Evolutionary conservation across 2,329 filamentous ascomycete species (phyloP).

Genomic region (Ophidiomyces ophidiicola): DNA sequence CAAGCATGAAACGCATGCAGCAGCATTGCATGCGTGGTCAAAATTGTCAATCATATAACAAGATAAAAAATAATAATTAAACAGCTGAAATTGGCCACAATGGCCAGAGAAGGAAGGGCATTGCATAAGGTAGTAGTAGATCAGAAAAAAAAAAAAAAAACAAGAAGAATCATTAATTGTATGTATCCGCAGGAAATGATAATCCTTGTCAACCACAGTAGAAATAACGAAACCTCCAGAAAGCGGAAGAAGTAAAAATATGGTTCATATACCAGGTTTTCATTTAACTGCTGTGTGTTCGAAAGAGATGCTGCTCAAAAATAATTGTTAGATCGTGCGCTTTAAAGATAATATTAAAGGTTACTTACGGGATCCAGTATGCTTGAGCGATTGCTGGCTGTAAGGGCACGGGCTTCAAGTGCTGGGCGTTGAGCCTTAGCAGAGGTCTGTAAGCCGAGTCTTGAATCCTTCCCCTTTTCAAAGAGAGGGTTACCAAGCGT

Average conservation of each 20-base stretch:
- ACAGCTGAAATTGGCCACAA: neutral
- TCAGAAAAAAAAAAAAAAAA: too few species aligned
- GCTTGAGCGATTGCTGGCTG: slow-evolving; percentile 9
- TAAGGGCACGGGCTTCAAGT: slow-evolving; percentile 45
- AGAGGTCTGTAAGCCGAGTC: slow-evolving; percentile 8
- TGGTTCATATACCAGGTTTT: neutral
- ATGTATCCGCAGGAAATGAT: slow-evolving; percentile 19
- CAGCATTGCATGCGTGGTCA: neutral
- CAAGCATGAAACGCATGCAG: slow-evolving; percentile 1
- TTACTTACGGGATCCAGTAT: slow-evolving; percentile 9
- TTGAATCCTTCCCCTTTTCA: slow-evolving; percentile 32
- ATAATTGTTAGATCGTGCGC: neutral
- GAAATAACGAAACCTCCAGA: slow-evolving; percentile 15
- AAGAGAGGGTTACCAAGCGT: slow-evolving; percentile 55
- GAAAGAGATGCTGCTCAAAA: slow-evolving; percentile 31
- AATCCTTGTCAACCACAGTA: slow-evolving; percentile 11
- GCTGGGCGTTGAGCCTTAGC: slow-evolving; percentile 16
- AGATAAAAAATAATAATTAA: neutral
- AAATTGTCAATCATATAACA: neutral
- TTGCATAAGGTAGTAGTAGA: slow-evolving; percentile 19
- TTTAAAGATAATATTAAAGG: neutral
- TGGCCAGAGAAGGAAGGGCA: slow-evolving; percentile 13
- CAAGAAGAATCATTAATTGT: too few species aligned
- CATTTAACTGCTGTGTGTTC: slow-evolving; percentile 39
- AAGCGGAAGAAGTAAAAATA: slow-evolving; percentile 1